These are phyloP conservation scores for Pestalotiopsis sp. DNA, from an alignment of 2,329 filamentous ascomycete species.

Conservation along the genomic window DNA sequence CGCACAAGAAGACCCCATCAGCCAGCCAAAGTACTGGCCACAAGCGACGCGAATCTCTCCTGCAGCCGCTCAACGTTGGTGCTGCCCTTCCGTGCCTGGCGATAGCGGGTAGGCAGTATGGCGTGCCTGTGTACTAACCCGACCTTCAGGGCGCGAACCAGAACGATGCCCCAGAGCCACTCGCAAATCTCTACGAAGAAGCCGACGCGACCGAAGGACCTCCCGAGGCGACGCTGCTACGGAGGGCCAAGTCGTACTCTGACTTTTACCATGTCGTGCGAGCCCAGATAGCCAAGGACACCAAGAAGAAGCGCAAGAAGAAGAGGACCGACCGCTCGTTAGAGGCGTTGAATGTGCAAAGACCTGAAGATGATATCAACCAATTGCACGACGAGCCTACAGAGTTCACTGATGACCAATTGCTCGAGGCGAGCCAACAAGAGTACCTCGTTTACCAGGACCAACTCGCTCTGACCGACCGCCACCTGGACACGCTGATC, in stretches of 20 bases:
- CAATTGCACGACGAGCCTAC: slow-evolving; percentile 18
- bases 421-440: slow-evolving; percentile 82
- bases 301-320: slow-evolving; percentile 39
- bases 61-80: slow-evolving; percentile 67
- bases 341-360: slow-evolving; percentile 51
- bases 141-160: slow-evolving; percentile 54
- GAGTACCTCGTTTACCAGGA: slow-evolving; percentile 84
- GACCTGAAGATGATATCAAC: slow-evolving; percentile 25
- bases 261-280: slow-evolving; percentile 71
- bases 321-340: slow-evolving; percentile 44
- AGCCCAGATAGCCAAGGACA: slow-evolving; percentile 58
- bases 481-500: slow-evolving; percentile 80
- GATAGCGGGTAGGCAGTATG: background rate
- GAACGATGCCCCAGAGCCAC: slow-evolving; percentile 54
- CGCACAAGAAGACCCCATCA: slow-evolving; percentile 49
- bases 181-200: slow-evolving; percentile 63
- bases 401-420: slow-evolving; percentile 55
- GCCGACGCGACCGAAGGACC: slow-evolving; percentile 58
- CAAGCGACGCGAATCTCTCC: slow-evolving; percentile 68
- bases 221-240: slow-evolving; percentile 65
- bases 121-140: slow-evolving; percentile 15
- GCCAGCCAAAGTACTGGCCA: slow-evolving; percentile 53
- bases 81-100: slow-evolving; percentile 2
- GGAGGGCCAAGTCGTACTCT: slow-evolving; percentile 76
- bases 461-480: slow-evolving; percentile 78